These are phyloP conservation scores for Annulohypoxylon stygium DNA, from an alignment of 495 filamentous ascomycete genomes.

Conservation along the genomic window DNA sequence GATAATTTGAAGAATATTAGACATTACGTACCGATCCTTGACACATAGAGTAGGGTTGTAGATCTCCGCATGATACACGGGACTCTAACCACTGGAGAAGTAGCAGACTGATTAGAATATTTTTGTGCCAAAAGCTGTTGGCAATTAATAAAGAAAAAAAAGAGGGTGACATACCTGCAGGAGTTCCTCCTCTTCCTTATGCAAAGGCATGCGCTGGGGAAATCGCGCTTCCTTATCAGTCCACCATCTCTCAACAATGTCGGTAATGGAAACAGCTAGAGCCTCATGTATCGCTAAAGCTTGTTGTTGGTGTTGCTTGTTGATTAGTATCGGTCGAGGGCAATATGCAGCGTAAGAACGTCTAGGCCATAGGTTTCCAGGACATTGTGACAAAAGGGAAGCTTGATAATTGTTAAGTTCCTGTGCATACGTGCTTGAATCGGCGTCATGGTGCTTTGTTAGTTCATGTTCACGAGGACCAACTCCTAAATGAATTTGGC, in stretches of 20 bases:
- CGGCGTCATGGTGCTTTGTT: not conserved
- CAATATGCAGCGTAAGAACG: not conserved
- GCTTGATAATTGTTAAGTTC: constrained; percentile 1
- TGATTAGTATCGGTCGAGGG: constrained; percentile 8
- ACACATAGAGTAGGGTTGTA: not conserved
- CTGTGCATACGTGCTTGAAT: not conserved
- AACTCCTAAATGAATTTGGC: not conserved
- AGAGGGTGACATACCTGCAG: not conserved
- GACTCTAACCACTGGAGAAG: constrained; percentile 2
- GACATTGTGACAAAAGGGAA: not conserved
- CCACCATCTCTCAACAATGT: constrained; percentile 19
- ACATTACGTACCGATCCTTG: not conserved
- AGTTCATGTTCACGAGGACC: not conserved
- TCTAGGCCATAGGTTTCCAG: not conserved
- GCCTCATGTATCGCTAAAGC: not conserved
- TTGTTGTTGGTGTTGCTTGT: constrained; percentile 2
- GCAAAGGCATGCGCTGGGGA: constrained; percentile 14
- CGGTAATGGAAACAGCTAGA: not conserved
- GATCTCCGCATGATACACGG: not conserved
- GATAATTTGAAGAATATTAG: no score
- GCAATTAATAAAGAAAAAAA: not conserved
- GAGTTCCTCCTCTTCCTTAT: constrained; percentile 5
- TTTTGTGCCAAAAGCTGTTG: not conserved
- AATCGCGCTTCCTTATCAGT: constrained; percentile 1
- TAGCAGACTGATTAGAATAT: not conserved